A percentile compares a stretch with the other conserved stretches of the same genome.
Conservation (phyloP, 2,329 filamentous ascomycete species). For the Tolypocladium endophyticum region DNA sequence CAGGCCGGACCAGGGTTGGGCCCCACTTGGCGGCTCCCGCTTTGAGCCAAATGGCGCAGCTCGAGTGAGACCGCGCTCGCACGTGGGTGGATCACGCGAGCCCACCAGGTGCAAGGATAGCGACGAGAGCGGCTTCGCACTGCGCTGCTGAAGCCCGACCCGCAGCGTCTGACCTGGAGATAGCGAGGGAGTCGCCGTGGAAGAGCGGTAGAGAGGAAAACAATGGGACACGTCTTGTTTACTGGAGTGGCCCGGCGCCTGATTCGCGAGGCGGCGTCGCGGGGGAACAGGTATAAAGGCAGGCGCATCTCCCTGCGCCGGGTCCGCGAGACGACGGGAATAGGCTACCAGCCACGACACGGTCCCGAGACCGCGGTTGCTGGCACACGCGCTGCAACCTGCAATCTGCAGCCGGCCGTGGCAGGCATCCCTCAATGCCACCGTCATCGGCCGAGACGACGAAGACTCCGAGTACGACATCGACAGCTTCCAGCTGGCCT, state of each 20-base stretch:
- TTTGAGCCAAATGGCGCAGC: conserved; percentile 2
- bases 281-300: background rate
- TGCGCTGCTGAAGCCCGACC: background rate
- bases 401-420: background rate
- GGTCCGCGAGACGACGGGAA: background rate
- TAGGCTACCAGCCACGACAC: background rate
- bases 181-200: background rate
- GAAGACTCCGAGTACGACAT: background rate
- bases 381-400: background rate
- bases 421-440: background rate
- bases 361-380: background rate
- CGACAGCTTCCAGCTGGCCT: background rate
- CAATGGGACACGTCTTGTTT: background rate
- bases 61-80: conserved; percentile 7
- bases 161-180: background rate
- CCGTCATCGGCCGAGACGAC: background rate
- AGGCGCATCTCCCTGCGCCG: background rate
- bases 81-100: conserved; percentile 10
- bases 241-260: background rate
- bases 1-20: conserved; percentile 3
- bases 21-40: conserved; percentile 5
- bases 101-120: conserved; percentile 2
- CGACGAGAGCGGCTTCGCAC: conserved; percentile 1
- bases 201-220: background rate
- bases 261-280: background rate